These are phyloP conservation scores for Globisporangium cederbergense DNA, from an alignment of 352 stramenopile species.

Conservation along the genomic window DNA sequence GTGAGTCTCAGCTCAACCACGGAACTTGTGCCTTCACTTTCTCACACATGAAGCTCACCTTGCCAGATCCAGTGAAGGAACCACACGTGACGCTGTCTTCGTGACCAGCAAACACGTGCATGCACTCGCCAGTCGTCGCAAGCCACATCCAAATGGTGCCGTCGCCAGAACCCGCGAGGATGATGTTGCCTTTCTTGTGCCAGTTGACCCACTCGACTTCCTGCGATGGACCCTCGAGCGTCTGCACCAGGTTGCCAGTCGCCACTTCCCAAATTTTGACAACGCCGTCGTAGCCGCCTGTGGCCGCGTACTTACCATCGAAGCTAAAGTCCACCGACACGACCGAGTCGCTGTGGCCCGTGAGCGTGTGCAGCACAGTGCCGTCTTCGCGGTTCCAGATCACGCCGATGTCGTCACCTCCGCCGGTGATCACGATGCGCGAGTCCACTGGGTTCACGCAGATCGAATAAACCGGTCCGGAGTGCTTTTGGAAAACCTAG, in stretches of 20 bases:
- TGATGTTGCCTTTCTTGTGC: conserved; percentile 90
- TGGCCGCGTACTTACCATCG: conserved; percentile 85
- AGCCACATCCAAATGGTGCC: conserved; percentile 93
- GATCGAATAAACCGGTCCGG: conserved; percentile 77
- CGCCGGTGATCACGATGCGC: conserved; percentile 77
- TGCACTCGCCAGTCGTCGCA: conserved; percentile 93
- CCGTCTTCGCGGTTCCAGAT: conserved; percentile 88
- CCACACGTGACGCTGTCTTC: conserved; percentile 93
- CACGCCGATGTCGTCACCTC: conserved; percentile 78
- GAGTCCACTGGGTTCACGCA: conserved; percentile 78
- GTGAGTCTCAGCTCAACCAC: neutral
- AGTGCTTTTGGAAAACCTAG: conserved; percentile 78
- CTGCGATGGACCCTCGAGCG: conserved; percentile 83
- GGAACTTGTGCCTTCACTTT: no score
- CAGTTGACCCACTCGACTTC: conserved; percentile 90
- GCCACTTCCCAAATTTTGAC: conserved; percentile 89
- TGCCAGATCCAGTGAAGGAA: conserved; percentile 93
- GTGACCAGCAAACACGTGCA: conserved; percentile 97
- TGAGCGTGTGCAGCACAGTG: conserved; percentile 70
- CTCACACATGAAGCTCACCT: conserved; percentile 40
- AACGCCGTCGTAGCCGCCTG: conserved; percentile 80
- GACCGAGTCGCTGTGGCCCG: conserved; percentile 80
- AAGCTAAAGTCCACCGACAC: conserved; percentile 85
- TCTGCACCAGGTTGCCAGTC: conserved; percentile 77
- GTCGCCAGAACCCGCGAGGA: conserved; percentile 86